Percentiles rank a stretch among this genome's conserved stretches.
phyloP scores from a whole-genome alignment of 495 filamentous ascomycete genomes.

The Penicillium canariense region DNA sequence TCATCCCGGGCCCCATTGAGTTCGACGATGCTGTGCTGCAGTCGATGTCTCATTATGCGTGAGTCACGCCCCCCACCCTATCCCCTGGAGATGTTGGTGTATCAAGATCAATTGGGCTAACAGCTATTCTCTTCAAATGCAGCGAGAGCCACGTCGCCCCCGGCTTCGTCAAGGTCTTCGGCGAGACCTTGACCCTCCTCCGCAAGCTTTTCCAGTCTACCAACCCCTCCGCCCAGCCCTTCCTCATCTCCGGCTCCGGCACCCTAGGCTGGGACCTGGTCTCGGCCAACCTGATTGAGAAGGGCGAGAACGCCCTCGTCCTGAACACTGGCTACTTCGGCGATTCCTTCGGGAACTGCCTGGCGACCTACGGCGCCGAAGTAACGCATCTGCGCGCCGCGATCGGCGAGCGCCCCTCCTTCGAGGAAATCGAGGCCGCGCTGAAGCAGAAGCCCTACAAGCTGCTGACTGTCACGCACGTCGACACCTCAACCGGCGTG shows the following conservation, averaged over 20 bases:
- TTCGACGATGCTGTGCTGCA: conserved; percentile 96
- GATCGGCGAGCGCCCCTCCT: conserved; percentile 83
- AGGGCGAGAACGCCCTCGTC: conserved; percentile 85
- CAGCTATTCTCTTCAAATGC: not conserved
- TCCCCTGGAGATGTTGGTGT: not conserved
- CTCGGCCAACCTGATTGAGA: conserved; percentile 83
- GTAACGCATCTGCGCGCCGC: conserved; percentile 86
- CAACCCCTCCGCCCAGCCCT: conserved; percentile 78
- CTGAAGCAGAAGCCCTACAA: conserved; percentile 89
- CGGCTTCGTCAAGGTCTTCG: conserved; percentile 85
- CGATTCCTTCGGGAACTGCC: conserved; percentile 89
- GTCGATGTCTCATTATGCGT: conserved; percentile 97
- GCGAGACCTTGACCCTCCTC: conserved; percentile 82
- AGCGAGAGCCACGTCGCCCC: conserved; percentile 91
- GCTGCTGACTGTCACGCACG: conserved; percentile 89
- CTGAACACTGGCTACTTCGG: conserved; percentile 96
- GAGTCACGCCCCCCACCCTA: conserved; percentile 25
- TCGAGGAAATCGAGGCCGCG: conserved; percentile 81
- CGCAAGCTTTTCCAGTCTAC: conserved; percentile 91
- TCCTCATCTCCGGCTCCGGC: conserved; percentile 89
- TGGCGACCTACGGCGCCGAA: conserved; percentile 84
- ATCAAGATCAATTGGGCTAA: conserved; percentile 6
- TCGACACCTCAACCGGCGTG: conserved; percentile 95
- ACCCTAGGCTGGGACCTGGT: conserved; percentile 97
- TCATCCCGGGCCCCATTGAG: conserved; percentile 97